Evolutionary conservation across 768 basidiomycete species (phyloP), one percentile per base, ranked within the genome.

Genomic region (Boletus bicolor): DNA sequence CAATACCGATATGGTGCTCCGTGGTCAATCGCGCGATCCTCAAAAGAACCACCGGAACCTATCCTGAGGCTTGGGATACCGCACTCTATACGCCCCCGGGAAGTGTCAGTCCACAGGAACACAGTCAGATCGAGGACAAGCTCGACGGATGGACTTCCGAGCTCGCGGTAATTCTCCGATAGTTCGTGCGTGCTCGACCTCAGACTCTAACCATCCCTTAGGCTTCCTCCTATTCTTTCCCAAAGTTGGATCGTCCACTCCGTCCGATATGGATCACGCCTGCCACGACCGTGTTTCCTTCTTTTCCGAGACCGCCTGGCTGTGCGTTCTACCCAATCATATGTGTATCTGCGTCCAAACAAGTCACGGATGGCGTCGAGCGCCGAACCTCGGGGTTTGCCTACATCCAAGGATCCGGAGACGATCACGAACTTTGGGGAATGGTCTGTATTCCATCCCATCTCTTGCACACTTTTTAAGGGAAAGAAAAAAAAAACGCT

Each of bases 361-460:
- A 84, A 59, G 77, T 87, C 7, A 65, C 74, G 7, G 81, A 83
- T 2, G 84, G 84, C 7, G 53, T 81, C 1, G 86, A 89, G 55
- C 76, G 88, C 21, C 80, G 87, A 1, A 59, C 75, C 9, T 72
- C 76, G n/a, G 91, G 90, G 0, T 97, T 86, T 67, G 77, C 84
- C 21, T 98, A 98, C 67, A 82, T 98, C 8, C 94, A 96, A 69
- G 96, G 96, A 1, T 91, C 90, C 0, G 96, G 94, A 0, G 96
- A 98, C 64, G 96, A 98, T 64, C 92, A 95, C 65, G 94, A 97
- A 70, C 76, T 89, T 6, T 95, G 93, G 93, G 81, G 86, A 30
- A 82, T 82, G 82, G 90, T 89, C 53, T 32, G 76, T 67, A 15
- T 32, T 21, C 32, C 12, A 44, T 37, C 44, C 50, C 47, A 2